phyloP scores from a whole-genome alignment of 176 grass and related monocot species.

The Eragrostis curvula region DNA sequence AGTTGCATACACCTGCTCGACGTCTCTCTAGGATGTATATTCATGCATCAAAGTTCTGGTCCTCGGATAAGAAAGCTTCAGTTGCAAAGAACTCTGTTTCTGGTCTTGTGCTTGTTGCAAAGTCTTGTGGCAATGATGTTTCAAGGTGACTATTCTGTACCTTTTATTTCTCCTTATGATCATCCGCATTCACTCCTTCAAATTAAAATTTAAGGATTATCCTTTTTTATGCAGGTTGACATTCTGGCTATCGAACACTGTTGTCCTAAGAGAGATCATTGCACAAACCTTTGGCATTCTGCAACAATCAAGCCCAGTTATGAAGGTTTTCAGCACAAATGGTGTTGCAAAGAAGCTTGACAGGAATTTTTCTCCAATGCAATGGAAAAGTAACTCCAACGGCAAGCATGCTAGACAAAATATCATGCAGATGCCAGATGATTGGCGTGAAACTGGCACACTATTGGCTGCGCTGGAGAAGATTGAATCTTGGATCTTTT shows the following conservation, averaged over 20 bases:
- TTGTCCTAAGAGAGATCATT: constrained; percentile 85
- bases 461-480: constrained; percentile 70
- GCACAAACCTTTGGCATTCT: constrained; percentile 63
- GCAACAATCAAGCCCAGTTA: constrained; percentile 40
- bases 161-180: constrained; percentile 21
- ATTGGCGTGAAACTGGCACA: constrained; percentile 75
- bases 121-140: constrained; percentile 89
- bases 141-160: constrained; percentile 49
- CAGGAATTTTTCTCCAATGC: constrained; percentile 27
- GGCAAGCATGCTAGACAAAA: constrained; percentile 48
- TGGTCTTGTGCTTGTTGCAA: constrained; percentile 82
- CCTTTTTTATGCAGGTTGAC: constrained; percentile 72
- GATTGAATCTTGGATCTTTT: constrained; percentile 96
- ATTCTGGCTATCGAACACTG: constrained; percentile 93
- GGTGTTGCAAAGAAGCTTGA: constrained; percentile 44
- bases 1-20: constrained; percentile 83
- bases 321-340: constrained; percentile 43
- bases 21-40: constrained; percentile 83
- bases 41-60: constrained; percentile 83
- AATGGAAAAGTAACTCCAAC: constrained; percentile 52
- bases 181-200: constrained; percentile 19
- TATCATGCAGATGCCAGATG: constrained; percentile 55
- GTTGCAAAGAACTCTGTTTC: constrained; percentile 69
- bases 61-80: constrained; percentile 64
- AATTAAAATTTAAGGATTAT: constrained; percentile 27